Percentiles rank a stretch among this genome's conserved stretches.
Evolutionary conservation across 129 eudicot genomes (phyloP).

Genomic region (Calendula officinalis): DNA sequence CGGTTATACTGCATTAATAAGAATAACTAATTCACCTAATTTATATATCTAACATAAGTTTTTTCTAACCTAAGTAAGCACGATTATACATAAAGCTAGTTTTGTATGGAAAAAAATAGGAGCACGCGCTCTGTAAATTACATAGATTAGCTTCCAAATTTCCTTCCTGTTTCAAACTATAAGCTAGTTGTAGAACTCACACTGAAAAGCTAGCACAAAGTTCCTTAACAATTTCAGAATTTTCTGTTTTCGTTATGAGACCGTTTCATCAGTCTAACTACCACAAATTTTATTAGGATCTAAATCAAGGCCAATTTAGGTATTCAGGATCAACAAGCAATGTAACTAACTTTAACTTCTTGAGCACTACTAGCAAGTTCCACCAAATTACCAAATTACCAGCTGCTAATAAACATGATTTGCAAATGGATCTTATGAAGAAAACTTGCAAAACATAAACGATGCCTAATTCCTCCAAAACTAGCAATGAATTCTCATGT

Average conservation of each 20-base stretch:
- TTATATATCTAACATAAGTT: neutral
- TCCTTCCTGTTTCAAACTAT: too few species aligned
- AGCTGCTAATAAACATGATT: neutral
- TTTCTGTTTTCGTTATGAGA: conserved; percentile 8
- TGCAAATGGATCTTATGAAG: neutral
- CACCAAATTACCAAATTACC: neutral
- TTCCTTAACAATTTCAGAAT: neutral
- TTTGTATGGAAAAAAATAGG: neutral
- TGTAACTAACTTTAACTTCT: neutral
- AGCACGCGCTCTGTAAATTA: too few species aligned
- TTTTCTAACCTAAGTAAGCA: neutral
- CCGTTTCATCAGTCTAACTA: conserved; percentile 10
- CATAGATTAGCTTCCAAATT: too few species aligned
- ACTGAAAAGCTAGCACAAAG: too few species aligned
- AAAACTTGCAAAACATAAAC: neutral
- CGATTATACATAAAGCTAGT: neutral
- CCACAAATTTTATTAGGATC: neutral
- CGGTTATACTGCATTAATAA: neutral
- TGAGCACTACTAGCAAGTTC: neutral
- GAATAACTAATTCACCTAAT: conserved; percentile 3
- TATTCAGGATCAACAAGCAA: conserved; percentile 10
- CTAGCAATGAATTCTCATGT: neutral
- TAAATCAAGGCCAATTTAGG: neutral
- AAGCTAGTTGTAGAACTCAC: too few species aligned
- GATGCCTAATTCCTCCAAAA: conserved; percentile 1